Evolutionary conservation across 208 protist species (phyloP), one percentile per base, ranked within the genome.

Genomic region (Trypanosomatidae sp.): DNA sequence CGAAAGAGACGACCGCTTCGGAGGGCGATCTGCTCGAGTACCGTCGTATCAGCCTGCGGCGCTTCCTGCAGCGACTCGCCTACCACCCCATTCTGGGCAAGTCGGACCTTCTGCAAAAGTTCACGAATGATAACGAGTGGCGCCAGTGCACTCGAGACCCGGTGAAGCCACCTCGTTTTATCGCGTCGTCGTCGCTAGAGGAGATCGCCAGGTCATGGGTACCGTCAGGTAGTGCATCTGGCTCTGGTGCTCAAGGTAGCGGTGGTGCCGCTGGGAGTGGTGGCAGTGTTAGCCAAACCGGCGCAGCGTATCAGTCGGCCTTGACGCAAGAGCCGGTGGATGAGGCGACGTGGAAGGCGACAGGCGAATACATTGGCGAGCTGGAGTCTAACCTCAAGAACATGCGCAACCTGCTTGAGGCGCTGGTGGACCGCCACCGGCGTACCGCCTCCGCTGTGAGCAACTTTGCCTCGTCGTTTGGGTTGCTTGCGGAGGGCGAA

Each of bases 41-140:
- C 82, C 83, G 93, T 12, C 91, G 91, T 47, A 82, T 80, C 46
- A 89, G 81, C 6, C 80, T 98, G 46, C 82, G 81, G 33, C 84
- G 84, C 55, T 98, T 97, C 75, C 79, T 98, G 46, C 66, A 80
- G 33, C 81, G 90, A n/a, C 72, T 98, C 41, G 91, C 86, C 36
- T 78, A 85, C 69, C 92, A 97, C 80, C 86, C 88, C 17, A 73
- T 81, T 15, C 79, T 98, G 3, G 72, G 85, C 43, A 80, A 72
- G 19, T 78, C 81, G 12, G 70, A 76, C 19, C 79, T 94, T 30
- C 47, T 98, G 47, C 71, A 91, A 77, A 80, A 87, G 44, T 98
- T 98, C 71, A 71, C 93, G 5, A 86, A 92, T 56, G 90, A 96
- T 58, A 66, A 72, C 55, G 83, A 90, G 78, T 97, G 91, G 89